phyloP scores from a whole-genome alignment of 2,329 filamentous ascomycete genomes.

The Cytospora paraplurivora region DNA sequence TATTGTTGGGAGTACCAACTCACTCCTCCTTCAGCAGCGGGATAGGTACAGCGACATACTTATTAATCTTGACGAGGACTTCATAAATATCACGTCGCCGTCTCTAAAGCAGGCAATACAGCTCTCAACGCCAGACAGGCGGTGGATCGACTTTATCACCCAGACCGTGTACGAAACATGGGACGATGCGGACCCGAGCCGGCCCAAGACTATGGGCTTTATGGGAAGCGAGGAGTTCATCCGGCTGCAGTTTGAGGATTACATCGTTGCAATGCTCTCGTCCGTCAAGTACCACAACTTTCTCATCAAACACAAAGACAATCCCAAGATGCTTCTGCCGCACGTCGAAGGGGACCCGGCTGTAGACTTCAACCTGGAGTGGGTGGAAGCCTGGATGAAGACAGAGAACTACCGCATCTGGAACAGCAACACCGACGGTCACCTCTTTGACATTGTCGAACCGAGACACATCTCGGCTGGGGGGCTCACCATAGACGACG shows the following conservation, averaged over 20 bases:
- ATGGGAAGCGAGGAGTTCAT: constrained; percentile 97
- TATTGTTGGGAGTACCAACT: constrained; percentile 96
- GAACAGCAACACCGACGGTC: constrained; percentile 75
- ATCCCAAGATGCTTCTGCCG: constrained; percentile 63
- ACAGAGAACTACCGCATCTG: constrained; percentile 94
- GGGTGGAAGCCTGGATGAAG: constrained; percentile 81
- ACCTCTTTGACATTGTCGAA: constrained; percentile 92
- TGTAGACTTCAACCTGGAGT: constrained; percentile 79
- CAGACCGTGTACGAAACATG: constrained; percentile 94
- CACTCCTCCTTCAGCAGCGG: constrained; percentile 86
- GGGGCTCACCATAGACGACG: constrained; percentile 89
- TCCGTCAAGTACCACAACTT: constrained; percentile 87
- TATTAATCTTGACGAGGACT: constrained; percentile 91
- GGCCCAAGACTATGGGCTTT: constrained; percentile 94
- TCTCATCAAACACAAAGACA: constrained; percentile 52
- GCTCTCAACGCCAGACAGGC: constrained; percentile 82
- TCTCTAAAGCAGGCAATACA: constrained; percentile 74
- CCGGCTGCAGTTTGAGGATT: constrained; percentile 94
- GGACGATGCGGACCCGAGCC: constrained; percentile 86
- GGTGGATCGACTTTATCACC: constrained; percentile 96
- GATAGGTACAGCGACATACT: constrained; percentile 96
- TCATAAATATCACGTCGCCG: constrained; percentile 79
- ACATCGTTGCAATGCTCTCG: constrained; percentile 84
- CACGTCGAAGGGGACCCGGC: constrained; percentile 82
- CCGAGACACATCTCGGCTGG: constrained; percentile 92